A percentile compares a stretch with the other conserved stretches of the same genome.
Evolutionary conservation across 352 stramenopile species (phyloP).

Genomic region (Phytophthora podocarpi): DNA sequence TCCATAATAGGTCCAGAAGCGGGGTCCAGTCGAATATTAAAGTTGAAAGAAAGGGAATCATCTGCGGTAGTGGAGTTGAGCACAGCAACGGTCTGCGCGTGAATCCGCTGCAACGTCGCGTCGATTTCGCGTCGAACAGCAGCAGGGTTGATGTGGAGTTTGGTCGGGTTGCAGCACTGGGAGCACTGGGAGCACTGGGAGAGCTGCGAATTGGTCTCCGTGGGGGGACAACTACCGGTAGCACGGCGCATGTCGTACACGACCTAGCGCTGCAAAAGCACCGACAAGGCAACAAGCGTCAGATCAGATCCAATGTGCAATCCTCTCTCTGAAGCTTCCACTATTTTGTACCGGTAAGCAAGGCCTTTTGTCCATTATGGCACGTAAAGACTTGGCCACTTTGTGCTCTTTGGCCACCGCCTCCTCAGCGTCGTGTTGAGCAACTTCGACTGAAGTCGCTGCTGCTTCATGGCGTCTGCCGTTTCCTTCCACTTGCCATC

Average conservation of each 20-base stretch:
- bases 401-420: slow-evolving; percentile 5
- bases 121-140: slow-evolving; percentile 13
- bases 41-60: slow-evolving; percentile 8
- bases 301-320: not conserved
- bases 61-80: not conserved
- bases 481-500: slow-evolving; percentile 9
- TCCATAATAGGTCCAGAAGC: slow-evolving; percentile 2
- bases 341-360: slow-evolving; percentile 3
- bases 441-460: slow-evolving; percentile 10
- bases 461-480: slow-evolving; percentile 2
- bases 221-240: not conserved
- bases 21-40: slow-evolving; percentile 5
- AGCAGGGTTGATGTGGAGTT: slow-evolving; percentile 13
- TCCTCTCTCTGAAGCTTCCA: not conserved
- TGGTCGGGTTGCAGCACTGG: slow-evolving; percentile 20
- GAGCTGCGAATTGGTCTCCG: not conserved
- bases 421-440: slow-evolving; percentile 12
- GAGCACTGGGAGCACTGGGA: not conserved
- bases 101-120: slow-evolving; percentile 10
- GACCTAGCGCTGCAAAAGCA: not conserved
- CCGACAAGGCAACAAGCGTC: not conserved
- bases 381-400: slow-evolving; percentile 13
- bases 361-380: slow-evolving; percentile 11
- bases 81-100: not conserved
- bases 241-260: not conserved